These are phyloP conservation scores for Brassica hybrid DNA, from an alignment of 441 rosid species.

Conservation along the genomic window DNA sequence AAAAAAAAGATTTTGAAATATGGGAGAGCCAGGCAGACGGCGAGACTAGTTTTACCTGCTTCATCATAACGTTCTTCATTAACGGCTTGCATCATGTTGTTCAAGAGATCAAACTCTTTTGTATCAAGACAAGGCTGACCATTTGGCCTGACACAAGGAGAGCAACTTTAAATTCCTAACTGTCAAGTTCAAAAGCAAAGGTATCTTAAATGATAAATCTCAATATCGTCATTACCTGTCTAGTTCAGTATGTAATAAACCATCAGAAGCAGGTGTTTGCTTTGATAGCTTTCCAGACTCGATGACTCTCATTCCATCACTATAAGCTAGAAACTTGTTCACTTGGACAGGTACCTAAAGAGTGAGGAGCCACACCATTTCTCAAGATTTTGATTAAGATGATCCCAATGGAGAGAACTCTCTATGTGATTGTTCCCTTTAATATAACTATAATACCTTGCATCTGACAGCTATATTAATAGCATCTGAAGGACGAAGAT, in stretches of 20 bases:
- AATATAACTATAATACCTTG: constrained; percentile 59
- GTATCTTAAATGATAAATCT: constrained; percentile 52
- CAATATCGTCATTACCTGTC: constrained; percentile 55
- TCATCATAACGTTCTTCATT: constrained; percentile 84
- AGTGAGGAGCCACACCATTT: background rate
- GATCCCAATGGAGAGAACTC: background rate
- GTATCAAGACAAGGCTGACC: constrained; percentile 87
- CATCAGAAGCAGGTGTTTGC: constrained; percentile 64
- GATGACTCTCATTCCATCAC: constrained; percentile 84
- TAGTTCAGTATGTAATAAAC: constrained; percentile 67
- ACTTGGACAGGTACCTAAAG: constrained; percentile 58
- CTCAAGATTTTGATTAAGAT: background rate
- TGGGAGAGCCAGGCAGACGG: background rate
- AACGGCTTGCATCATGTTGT: constrained; percentile 77
- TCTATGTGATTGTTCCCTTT: background rate
- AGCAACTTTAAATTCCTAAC: background rate
- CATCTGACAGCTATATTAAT: constrained; percentile 95
- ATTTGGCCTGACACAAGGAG: constrained; percentile 59
- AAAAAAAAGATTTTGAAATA: background rate
- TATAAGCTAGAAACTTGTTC: constrained; percentile 83
- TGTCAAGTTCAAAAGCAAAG: constrained; percentile 37
- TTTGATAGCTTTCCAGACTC: constrained; percentile 69
- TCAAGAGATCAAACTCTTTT: constrained; percentile 73
- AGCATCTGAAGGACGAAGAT: constrained; percentile 94
- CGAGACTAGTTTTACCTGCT: constrained; percentile 59